A percentile compares a stretch with the other conserved stretches of the same genome.
Evolutionary conservation across 768 basidiomycete species (phyloP).

Genomic region (Cystobasidium ongulense): DNA sequence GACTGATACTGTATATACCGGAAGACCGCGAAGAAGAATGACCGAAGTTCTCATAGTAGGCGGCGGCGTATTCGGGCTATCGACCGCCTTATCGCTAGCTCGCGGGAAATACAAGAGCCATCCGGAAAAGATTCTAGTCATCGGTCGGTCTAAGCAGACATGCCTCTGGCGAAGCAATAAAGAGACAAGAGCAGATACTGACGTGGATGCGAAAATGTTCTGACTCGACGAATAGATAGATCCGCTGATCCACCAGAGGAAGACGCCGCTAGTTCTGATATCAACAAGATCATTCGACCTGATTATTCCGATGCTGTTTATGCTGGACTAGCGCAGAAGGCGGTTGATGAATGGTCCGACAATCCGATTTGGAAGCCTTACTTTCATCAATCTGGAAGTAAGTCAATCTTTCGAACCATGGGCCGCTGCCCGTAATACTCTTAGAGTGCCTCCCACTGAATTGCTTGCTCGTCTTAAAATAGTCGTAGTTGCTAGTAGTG

Average conservation of each 20-base stretch:
- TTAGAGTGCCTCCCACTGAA: too few relatives aligned
- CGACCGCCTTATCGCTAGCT: conserved; percentile 1
- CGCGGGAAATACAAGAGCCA: conserved; percentile 2
- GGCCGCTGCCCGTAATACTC: not conserved
- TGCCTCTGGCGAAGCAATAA: not conserved
- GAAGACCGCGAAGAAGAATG: too few relatives aligned
- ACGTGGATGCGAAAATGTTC: not conserved
- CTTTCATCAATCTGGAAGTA: conserved; percentile 41
- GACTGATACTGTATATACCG: too few relatives aligned
- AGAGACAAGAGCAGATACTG: too few relatives aligned
- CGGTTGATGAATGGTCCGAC: conserved; percentile 43
- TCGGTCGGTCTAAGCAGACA: conserved; percentile 10
- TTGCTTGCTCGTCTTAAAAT: not conserved
- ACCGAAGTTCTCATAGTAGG: conserved; percentile 11
- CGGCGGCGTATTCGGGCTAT: conserved; percentile 23
- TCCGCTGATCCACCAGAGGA: conserved; percentile 38
- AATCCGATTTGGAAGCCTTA: conserved; percentile 40
- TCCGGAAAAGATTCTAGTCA: conserved; percentile 18
- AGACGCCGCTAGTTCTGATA: conserved; percentile 43
- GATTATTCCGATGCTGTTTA: conserved; percentile 43
- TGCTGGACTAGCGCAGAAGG: conserved; percentile 42
- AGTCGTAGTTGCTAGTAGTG: conserved; percentile 16
- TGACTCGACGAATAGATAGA: conserved; percentile 36
- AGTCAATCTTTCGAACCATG: not conserved
- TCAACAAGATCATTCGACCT: conserved; percentile 44